Evolutionary conservation across 257 asterid genomes (phyloP), one percentile per base, ranked within the genome.

Genomic region (Thymus quinquecostatus): DNA sequence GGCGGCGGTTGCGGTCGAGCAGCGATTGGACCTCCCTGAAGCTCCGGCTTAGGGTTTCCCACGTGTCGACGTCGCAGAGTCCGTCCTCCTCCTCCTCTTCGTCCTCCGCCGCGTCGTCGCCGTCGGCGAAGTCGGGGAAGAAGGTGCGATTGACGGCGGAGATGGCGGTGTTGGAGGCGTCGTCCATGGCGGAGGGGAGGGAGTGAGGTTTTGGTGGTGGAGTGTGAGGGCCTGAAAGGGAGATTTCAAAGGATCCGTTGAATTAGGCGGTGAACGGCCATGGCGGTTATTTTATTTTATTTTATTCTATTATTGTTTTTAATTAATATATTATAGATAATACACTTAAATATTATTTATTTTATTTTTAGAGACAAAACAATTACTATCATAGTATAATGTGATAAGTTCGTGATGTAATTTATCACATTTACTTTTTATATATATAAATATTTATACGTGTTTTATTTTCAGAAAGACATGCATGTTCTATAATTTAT

Each of bases 1-100:
- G 64, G 41, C 62, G 68, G 45, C 94, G 83, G 63, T 91, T 91
- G 75, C 57, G 88, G 75, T 87, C 95, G 59, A 89, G 73, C 77
- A 87, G 70, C 21, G 80, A 82, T 47, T 91, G 89, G 13, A 81
- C 96, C 75, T 87, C 89, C 11, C 70, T 68, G 68, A 89, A 84
- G 77, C 79, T 60, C 77, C 65, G 83, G 72, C 58, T 80, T 63
- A 91, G 76, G 57, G 80, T 79, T 75, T 75, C 83, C 95, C 96
- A 91, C 0, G 87, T 80, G 77, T 76, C 83, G 8, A 49, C 60
- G 65, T 85, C 88, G 45, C 84, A 61, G 43, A 29, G 62, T 10
- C 75, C 89, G 3, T 78, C 85, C 6, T 60, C 79, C 3, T 70
- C 67, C 1, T 67, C 85, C 2, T 49, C 80, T 5, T 61, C 80